Conservation (phyloP, 2,329 filamentous ascomycete genomes). For the Thielaviopsis euricoi region DNA sequence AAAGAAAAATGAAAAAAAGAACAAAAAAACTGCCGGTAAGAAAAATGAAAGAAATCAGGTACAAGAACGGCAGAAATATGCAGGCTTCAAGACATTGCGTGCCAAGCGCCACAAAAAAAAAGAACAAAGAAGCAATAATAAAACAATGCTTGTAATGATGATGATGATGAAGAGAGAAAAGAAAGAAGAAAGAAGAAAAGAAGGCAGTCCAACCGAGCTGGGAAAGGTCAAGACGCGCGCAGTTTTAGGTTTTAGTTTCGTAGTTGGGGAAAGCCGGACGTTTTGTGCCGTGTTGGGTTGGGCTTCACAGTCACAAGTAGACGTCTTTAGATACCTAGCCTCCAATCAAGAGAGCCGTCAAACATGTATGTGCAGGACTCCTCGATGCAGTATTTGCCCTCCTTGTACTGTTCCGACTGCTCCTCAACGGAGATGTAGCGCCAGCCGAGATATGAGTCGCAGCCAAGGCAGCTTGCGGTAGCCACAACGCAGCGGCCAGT, state of each 20-base stretch:
- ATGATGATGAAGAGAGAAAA: neutral
- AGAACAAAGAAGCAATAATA: neutral
- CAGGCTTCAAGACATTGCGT: neutral
- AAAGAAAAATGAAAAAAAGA: neutral
- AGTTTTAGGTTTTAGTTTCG: no score
- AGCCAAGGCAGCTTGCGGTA: conserved; percentile 42
- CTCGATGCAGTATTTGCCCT: conserved; percentile 53
- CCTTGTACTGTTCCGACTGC: conserved; percentile 44
- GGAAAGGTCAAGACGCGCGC: neutral
- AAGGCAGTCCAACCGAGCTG: neutral
- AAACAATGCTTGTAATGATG: neutral
- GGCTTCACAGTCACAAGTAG: neutral
- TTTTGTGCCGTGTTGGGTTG: no score
- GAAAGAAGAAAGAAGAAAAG: neutral
- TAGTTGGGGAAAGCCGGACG: no score
- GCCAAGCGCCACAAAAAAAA: neutral
- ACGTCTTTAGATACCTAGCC: neutral
- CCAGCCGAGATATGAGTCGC: conserved; percentile 44
- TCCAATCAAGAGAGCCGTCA: neutral
- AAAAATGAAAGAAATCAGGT: neutral
- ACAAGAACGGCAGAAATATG: neutral
- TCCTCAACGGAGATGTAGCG: conserved; percentile 51
- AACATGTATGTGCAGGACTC: conserved; percentile 19
- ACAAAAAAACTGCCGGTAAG: neutral
- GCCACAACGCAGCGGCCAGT: conserved; percentile 49